A percentile compares a stretch with the other conserved stretches of the same genome.
Conservation (phyloP, 116 monocot species). For the Trichopus zeylanicus region DNA sequence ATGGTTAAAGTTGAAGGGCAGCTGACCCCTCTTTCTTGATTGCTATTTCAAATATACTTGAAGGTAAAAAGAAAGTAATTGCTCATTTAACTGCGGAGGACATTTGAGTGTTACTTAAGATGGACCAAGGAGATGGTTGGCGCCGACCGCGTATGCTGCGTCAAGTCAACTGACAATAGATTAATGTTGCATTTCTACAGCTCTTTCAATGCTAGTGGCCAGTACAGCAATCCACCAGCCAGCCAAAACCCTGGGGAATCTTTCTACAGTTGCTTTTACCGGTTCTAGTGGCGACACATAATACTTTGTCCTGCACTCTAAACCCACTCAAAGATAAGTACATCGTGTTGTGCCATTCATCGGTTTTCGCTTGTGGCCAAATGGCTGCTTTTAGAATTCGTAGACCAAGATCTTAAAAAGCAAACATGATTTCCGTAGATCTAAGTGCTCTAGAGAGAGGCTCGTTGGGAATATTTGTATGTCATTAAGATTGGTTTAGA, state of each 20-base stretch:
- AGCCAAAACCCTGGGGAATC: not conserved
- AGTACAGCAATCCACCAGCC: no score
- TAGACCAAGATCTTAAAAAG: not conserved
- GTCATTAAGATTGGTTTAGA: not conserved
- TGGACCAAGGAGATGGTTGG: not conserved
- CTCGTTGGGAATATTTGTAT: not conserved
- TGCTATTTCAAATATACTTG: no score
- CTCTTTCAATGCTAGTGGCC: not conserved
- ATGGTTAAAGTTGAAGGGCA: no score
- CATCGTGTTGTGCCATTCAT: not conserved
- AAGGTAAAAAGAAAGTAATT: no score
- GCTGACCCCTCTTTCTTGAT: no score
- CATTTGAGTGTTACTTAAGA: not conserved
- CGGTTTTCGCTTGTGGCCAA: not conserved
- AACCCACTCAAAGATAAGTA: not conserved
- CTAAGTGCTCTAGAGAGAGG: not conserved
- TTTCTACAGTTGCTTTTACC: no score
- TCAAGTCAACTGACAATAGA: conserved; percentile 4
- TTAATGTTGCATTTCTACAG: not conserved
- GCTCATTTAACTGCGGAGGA: no score
- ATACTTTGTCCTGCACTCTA: conserved; percentile 1
- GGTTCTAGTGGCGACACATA: not conserved
- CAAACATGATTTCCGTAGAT: not conserved
- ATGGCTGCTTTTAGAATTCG: not conserved
- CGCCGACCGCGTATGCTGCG: not conserved